Conservation (phyloP, 306 rosid species). For the Gastrolobium villosum region DNA sequence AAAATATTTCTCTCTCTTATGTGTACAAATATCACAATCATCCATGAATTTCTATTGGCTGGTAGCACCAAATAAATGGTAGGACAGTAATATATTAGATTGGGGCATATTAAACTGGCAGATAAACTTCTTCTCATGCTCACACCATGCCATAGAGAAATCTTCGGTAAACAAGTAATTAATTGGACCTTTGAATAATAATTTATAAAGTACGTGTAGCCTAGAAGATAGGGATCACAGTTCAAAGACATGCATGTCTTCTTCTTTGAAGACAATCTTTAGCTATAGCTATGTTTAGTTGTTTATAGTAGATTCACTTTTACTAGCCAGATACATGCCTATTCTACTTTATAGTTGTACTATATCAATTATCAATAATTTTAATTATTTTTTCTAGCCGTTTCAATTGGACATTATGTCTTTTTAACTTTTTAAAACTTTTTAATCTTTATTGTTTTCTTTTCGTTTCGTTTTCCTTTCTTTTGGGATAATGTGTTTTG, state of each 20-base stretch:
- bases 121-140: conserved; percentile 46
- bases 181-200: conserved; percentile 29
- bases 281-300: conserved; percentile 35
- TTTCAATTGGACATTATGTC: conserved; percentile 41
- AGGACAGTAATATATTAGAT: no score
- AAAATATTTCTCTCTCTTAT: no score
- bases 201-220: neutral
- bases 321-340: conserved; percentile 20
- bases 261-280: conserved; percentile 49
- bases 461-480: neutral
- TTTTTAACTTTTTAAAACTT: neutral
- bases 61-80: no score
- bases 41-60: no score
- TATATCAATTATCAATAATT: conserved; percentile 44
- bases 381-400: conserved; percentile 30
- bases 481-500: neutral
- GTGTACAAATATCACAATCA: no score
- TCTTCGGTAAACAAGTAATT: conserved; percentile 23
- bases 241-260: conserved; percentile 46
- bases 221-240: conserved; percentile 36
- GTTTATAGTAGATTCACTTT: conserved; percentile 27
- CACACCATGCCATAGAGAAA: conserved; percentile 17
- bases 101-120: conserved; percentile 28
- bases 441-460: neutral
- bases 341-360: conserved; percentile 35